Percentiles rank a stretch among this genome's conserved stretches.
Evolutionary conservation across 2,329 filamentous ascomycete species (phyloP).

Genomic region (Neocatenulostroma microsporum): DNA sequence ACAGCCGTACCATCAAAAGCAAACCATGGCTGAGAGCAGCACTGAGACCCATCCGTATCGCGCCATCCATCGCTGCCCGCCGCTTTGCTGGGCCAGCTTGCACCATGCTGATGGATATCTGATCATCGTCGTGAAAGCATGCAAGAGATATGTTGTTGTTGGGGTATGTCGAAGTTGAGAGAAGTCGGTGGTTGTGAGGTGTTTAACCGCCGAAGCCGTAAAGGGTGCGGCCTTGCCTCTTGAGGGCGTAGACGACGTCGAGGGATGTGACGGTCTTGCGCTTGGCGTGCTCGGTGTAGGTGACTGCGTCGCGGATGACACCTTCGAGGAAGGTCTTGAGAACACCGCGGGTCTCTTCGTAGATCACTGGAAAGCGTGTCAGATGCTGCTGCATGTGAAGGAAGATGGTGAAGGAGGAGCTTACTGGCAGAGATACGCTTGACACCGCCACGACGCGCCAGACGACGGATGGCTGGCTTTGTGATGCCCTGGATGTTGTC

Average conservation of each 20-base stretch:
- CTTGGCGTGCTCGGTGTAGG: constrained; percentile 78
- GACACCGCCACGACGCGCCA: constrained; percentile 97
- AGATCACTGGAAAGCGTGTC: constrained; percentile 53
- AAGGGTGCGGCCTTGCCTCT: constrained; percentile 57
- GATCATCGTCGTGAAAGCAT: constrained; percentile 27
- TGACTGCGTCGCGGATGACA: constrained; percentile 71
- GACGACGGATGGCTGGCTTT: constrained; percentile 97
- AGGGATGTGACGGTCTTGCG: constrained; percentile 62
- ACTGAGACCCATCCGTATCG: constrained; percentile 21
- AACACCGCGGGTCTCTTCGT: constrained; percentile 75
- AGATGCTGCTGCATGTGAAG: constrained; percentile 17
- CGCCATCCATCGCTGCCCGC: constrained; percentile 28
- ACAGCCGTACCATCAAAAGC: constrained; percentile 20
- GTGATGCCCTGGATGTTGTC: constrained; percentile 99
- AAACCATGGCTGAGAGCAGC: constrained; percentile 20
- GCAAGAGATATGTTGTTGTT: constrained; percentile 18
- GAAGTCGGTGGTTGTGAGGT: constrained; percentile 15
- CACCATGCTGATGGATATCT: constrained; percentile 30
- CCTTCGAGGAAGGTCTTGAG: constrained; percentile 78
- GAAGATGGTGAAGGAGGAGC: neutral
- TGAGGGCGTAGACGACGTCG: constrained; percentile 57
- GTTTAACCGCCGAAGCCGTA: constrained; percentile 61
- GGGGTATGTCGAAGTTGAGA: constrained; percentile 7
- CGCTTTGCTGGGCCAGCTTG: constrained; percentile 20
- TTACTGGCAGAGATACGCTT: constrained; percentile 98